A percentile compares a stretch with the other conserved stretches of the same genome.
phyloP scores from a whole-genome alignment of 108 stramenopile species.

The Licmophora abbreviata region DNA sequence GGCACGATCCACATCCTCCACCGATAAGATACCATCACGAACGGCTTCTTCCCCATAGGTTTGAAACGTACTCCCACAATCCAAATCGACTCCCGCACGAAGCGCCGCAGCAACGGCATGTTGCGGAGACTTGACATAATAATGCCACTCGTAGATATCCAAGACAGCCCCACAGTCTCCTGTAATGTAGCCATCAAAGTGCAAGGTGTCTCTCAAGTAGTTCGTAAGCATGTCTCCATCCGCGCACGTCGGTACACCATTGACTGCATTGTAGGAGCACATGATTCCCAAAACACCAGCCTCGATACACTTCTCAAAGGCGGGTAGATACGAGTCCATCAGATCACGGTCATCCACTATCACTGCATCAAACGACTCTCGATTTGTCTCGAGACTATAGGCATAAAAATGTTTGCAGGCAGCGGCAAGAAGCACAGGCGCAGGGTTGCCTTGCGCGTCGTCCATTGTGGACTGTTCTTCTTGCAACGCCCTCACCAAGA shows the following conservation, averaged over 20 bases:
- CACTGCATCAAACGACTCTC: slow-evolving; percentile 47
- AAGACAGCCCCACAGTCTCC: slow-evolving; percentile 64
- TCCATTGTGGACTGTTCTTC: not conserved
- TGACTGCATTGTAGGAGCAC: slow-evolving; percentile 78
- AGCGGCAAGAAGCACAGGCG: slow-evolving; percentile 32
- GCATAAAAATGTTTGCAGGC: slow-evolving; percentile 69
- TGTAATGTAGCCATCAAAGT: slow-evolving; percentile 51
- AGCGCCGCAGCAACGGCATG: slow-evolving; percentile 18
- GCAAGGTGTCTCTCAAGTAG: slow-evolving; percentile 35
- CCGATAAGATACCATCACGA: slow-evolving; percentile 14
- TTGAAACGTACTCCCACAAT: slow-evolving; percentile 30
- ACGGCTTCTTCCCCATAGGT: slow-evolving; percentile 16
- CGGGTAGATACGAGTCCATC: slow-evolving; percentile 47
- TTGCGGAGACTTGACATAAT: slow-evolving; percentile 13
- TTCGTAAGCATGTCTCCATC: slow-evolving; percentile 28
- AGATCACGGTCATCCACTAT: slow-evolving; percentile 31
- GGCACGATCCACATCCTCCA: slow-evolving; percentile 20
- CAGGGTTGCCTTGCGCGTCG: slow-evolving; percentile 2
- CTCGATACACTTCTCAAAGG: slow-evolving; percentile 52
- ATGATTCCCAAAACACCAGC: slow-evolving; percentile 42
- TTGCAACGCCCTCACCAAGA: not conserved
- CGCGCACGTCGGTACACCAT: slow-evolving; percentile 61
- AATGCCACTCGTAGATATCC: slow-evolving; percentile 26
- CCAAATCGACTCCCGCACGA: slow-evolving; percentile 35
- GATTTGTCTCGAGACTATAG: slow-evolving; percentile 37